Base-by-base conservation (phyloP, 2,329 filamentous ascomycete genomes). In the Trichophyton verrucosum region DNA sequence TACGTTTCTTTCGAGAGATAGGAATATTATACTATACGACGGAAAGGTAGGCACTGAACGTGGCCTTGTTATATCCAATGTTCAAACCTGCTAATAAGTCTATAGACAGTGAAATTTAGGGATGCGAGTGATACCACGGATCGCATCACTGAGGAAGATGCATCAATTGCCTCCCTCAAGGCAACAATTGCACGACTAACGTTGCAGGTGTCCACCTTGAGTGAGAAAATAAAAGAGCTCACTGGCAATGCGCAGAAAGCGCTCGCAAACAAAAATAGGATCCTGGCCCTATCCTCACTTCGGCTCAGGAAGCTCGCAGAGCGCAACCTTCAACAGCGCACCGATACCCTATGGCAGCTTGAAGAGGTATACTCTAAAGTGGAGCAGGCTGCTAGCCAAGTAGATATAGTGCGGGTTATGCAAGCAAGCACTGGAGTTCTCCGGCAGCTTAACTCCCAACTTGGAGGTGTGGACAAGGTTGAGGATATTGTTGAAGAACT, bases 231-330 rank as follows among this genome's bases (percentile, higher is more conserved):
- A 58, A 69, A 72, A 0, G 71, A 75, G 7, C 74, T 81, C 1
- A 78, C 80, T 57, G 63, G 67, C 11, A 76, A 81, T 3, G 91
- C 90, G 0, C 86, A 87, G 64, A 79, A 81, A 22, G 88, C 90
- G 0, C 83, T 96, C 0, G 76, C 78, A 3, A 80, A 81, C 53
- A 89, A 91, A 70, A 91, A 95, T 71, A 82, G 84, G 51, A 76
- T 87, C 24, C 81, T 86, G 0, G 94, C 92, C 8, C 81, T 92
- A 36, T 86, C 88, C 0, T 86, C 89, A 0, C 80, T 99, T 11
- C 86, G 87, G 58, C 88, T 85, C 3, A 95, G 90, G 77, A 96
- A 94, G 72, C 77, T 88, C 6, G 85, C 87, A 30, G 91, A 96
- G 72, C 77, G 82, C 1, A 87, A 85, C 9, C 80, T 97, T 0